Conservation (phyloP, 83 land plant genomes). For the Thuja plicata region DNA sequence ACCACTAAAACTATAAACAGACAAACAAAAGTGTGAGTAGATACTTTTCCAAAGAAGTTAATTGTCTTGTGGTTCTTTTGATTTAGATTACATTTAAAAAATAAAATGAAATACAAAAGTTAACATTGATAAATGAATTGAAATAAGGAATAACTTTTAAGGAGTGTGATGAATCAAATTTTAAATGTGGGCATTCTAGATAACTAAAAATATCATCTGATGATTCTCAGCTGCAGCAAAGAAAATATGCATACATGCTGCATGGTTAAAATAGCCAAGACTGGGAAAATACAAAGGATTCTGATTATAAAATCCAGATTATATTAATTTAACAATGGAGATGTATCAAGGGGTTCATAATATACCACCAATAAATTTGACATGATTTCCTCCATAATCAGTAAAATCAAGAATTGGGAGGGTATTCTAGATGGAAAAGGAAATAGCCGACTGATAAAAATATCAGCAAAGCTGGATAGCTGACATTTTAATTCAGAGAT, state of each 20-base stretch:
- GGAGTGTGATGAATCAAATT: background rate
- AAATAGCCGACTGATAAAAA: background rate
- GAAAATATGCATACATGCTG: background rate
- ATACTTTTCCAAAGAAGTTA: background rate
- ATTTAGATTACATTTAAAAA: background rate
- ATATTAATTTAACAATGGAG: background rate
- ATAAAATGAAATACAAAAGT: background rate
- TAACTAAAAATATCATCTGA: background rate
- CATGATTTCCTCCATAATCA: background rate
- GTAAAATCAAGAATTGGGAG: background rate
- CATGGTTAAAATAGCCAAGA: background rate
- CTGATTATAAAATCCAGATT: background rate
- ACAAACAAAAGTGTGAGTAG: background rate
- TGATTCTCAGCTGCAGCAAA: background rate
- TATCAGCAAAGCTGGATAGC: background rate
- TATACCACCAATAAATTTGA: background rate
- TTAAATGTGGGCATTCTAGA: background rate
- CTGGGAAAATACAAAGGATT: background rate
- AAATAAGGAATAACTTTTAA: background rate
- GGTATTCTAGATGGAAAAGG: background rate
- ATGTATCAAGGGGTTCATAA: background rate
- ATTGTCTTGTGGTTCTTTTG: background rate
- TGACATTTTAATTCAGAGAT: background rate
- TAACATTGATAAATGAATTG: background rate
- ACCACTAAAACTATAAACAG: background rate